Base-by-base conservation (phyloP, 1,284 basidiomycete genomes). In the Ceratobasidium sp. region DNA sequence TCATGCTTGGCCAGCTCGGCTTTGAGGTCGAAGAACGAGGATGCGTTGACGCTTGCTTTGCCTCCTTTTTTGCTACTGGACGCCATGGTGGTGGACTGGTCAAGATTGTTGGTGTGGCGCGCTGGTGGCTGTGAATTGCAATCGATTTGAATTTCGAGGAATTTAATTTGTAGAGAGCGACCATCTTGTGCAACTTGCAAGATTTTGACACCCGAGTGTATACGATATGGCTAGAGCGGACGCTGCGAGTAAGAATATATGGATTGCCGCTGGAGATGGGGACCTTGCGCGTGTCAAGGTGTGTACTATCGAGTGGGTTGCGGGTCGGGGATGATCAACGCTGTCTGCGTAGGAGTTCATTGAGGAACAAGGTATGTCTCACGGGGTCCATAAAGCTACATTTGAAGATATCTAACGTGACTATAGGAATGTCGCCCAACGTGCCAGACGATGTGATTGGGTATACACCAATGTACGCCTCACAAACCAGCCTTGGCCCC, bases 191-290 rank as follows among this genome's bases (percentile, higher is more conserved):
- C 27, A 13, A 27, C 19, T 22, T 7, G 1, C 16, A 9, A 22
- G 3, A 22, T 24, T 56, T 22, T 56, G 5, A 14, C 53, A 24
- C 24, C 22, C n/a, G 53, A n/a, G 11, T 22, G 6, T 46, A 19
- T 62, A 62, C 59, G 22, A 62, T 37, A 61, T 63, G 61, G 61
- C 34, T 11, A 43, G 63, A 43, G 53, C 62, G 27, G 68, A 37
- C 14, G 43, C 39, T 73, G 76, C 79, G 9, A 78, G 80, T 68
- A 91, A 89, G 81, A 96, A 97, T 82, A 90, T 97, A 59, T 97
- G 95, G 95, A 88, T 96, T 34, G 95, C 95, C 31, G 93, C 95
- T 0, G 90, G 89, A 31, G 94, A 97, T 80, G 95, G 95, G 56
- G 92, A 96, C 78, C 77, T 89, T n/a, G 80, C 79, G 19, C 79